phyloP scores from a whole-genome alignment of 441 rosid genomes.

The Croton setiger region DNA sequence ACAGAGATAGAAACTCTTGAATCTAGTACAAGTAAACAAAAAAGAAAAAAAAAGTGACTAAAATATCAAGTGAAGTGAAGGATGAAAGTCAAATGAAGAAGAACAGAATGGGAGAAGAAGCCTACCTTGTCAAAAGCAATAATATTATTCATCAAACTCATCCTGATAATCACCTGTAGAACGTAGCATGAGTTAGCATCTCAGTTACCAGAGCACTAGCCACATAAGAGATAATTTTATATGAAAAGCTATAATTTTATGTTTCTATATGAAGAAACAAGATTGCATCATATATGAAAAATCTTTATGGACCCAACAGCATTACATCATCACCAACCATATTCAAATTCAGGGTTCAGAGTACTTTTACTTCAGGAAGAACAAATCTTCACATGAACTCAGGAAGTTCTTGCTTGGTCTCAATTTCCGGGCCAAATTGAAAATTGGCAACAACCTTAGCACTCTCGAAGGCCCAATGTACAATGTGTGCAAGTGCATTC shows the following conservation, averaged over 20 bases:
- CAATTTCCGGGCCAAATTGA: not conserved
- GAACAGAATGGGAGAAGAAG: not conserved
- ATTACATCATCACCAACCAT: not conserved
- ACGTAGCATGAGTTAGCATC: conserved; percentile 2
- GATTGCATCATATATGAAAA: not conserved
- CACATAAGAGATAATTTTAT: not conserved
- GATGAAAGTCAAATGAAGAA: not conserved
- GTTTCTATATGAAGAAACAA: not conserved
- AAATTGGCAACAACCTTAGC: not conserved
- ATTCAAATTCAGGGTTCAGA: not conserved
- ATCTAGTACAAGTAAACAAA: not conserved
- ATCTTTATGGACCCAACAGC: not conserved
- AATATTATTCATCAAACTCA: conserved; percentile 73
- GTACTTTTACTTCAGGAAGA: not conserved
- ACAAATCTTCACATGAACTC: not conserved
- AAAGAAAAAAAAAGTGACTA: not conserved
- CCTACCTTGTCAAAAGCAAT: conserved; percentile 75
- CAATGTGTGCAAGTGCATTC: not conserved
- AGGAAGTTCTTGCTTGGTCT: not conserved
- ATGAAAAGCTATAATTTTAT: not conserved
- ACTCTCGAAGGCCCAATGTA: not conserved
- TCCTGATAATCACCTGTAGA: conserved; percentile 71
- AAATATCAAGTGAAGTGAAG: not conserved
- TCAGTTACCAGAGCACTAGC: not conserved
- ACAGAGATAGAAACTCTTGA: not conserved